Evolutionary conservation across 352 stramenopile species (phyloP), one percentile per base, ranked within the genome.

Genomic region (Phytopythium chamaehyphon): DNA sequence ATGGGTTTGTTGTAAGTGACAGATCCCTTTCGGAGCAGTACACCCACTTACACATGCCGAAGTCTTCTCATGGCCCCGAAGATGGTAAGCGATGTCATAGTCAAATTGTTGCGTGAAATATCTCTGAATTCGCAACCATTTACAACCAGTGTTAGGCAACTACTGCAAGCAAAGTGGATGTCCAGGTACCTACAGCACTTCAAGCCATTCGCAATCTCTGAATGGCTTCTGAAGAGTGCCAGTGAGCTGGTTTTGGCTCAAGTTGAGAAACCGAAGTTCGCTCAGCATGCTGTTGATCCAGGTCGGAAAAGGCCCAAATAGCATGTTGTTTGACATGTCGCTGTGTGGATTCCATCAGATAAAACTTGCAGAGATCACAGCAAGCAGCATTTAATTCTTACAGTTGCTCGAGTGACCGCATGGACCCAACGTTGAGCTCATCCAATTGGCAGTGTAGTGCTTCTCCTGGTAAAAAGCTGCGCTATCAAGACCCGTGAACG

Each of bases 371-470:
- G n/a, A n/a, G n/a, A 5, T 33, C 28, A 33, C 28, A 12, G 18
- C 42, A 2, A 39, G 15, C 16, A 42, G 2, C 21, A 16, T 5
- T 18, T 47, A 33, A 12, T 2, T 8, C 76, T 59, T 57, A 88
- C 81, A 91, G 48, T 49, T 88, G 73, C 52, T 87, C 67, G 3
- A 91, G 68, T n/a, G 77, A 86, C 11, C 75, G 59, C 77, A 91
- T 86, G 18, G 69, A 47, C 28, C 77, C 84, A 16, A 91, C 57
- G 57, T 88, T 69, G 10, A 89, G 36, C 2, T 76, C 64, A 42
- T 71, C 53, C 19, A 91, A 46, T 1, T 66, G 59, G 24, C 81
- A 91, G 9, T 57, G 61, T 36, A 91, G 68, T 6, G 46, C 43
- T 35, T 89, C 62, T 15, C 53, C 55, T 49, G 73, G 56, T 26